These are phyloP conservation scores for Apostasia ramifera DNA, from an alignment of 106 monocot genomes.

Conservation along the genomic window DNA sequence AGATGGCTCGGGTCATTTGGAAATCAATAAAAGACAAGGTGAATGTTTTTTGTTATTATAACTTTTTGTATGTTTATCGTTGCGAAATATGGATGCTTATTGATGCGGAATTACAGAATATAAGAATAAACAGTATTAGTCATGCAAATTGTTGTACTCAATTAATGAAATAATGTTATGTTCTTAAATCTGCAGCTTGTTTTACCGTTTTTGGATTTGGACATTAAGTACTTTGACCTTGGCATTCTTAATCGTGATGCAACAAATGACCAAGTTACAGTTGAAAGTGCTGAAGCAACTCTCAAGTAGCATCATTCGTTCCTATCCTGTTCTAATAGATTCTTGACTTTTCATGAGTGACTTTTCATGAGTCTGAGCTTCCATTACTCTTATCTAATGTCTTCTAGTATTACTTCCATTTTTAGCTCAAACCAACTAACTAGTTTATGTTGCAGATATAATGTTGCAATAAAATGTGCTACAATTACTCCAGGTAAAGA, in stretches of 20 bases:
- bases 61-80: not conserved
- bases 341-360: not conserved
- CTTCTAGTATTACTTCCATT: not conserved
- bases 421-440: not conserved
- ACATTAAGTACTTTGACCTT: slow-evolving; percentile 93
- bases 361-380: too few relatives aligned
- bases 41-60: not conserved
- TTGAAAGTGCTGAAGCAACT: slow-evolving; percentile 95
- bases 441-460: slow-evolving; percentile 51
- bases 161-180: not conserved
- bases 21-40: slow-evolving; percentile 95
- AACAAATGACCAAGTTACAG: slow-evolving; percentile 83
- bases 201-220: slow-evolving; percentile 88
- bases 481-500: slow-evolving; percentile 91
- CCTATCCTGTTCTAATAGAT: not conserved
- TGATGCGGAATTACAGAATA: too few relatives aligned
- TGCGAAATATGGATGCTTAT: too few relatives aligned
- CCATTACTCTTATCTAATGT: too few relatives aligned
- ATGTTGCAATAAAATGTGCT: slow-evolving; percentile 97
- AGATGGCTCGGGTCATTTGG: slow-evolving; percentile 95
- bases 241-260: slow-evolving; percentile 84
- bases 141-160: not conserved
- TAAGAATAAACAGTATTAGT: too few relatives aligned
- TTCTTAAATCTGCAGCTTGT: slow-evolving; percentile 65
- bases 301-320: slow-evolving; percentile 45